Conservation (phyloP, 2,329 filamentous ascomycete genomes). For the Aureobasidium sp. region DNA sequence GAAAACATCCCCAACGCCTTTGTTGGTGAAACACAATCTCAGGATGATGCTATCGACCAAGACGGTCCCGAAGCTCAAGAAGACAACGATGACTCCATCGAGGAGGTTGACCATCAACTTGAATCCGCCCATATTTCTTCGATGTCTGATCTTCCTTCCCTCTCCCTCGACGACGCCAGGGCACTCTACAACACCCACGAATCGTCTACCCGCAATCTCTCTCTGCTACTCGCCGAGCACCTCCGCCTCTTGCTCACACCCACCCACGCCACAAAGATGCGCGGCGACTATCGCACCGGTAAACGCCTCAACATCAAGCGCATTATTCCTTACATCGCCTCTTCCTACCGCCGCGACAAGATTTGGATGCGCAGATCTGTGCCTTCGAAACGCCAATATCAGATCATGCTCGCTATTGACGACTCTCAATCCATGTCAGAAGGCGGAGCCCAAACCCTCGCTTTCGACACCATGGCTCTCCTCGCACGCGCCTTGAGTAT, state of each 20-base stretch:
- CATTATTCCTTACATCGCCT: conserved; percentile 99
- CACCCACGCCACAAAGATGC: conserved; percentile 95
- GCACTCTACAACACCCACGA: conserved; percentile 90
- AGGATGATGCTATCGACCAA: conserved; percentile 29
- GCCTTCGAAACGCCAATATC: conserved; percentile 94
- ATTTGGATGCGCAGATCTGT: conserved; percentile 98
- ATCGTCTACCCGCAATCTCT: conserved; percentile 83
- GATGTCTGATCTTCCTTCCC: conserved; percentile 12
- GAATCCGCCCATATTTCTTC: conserved; percentile 74
- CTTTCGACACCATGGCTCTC: conserved; percentile 94
- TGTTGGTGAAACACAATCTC: conserved; percentile 49
- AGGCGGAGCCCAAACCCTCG: conserved; percentile 77
- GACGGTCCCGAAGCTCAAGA: conserved; percentile 26
- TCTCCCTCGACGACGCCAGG: conserved; percentile 61
- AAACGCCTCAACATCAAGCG: conserved; percentile 99
- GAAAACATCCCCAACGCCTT: conserved; percentile 46
- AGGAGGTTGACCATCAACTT: conserved; percentile 64
- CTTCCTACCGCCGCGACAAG: conserved; percentile 98
- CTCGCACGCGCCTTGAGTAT: conserved; percentile 88
- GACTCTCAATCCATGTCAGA: conserved; percentile 97
- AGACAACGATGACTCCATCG: conserved; percentile 36
- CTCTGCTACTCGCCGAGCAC: conserved; percentile 91
- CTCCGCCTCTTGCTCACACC: conserved; percentile 95
- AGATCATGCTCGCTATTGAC: conserved; percentile 97
- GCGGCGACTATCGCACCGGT: conserved; percentile 95